Base-by-base conservation (phyloP, 2,329 filamentous ascomycete species). In the Arthrobotrys megalospora region DNA sequence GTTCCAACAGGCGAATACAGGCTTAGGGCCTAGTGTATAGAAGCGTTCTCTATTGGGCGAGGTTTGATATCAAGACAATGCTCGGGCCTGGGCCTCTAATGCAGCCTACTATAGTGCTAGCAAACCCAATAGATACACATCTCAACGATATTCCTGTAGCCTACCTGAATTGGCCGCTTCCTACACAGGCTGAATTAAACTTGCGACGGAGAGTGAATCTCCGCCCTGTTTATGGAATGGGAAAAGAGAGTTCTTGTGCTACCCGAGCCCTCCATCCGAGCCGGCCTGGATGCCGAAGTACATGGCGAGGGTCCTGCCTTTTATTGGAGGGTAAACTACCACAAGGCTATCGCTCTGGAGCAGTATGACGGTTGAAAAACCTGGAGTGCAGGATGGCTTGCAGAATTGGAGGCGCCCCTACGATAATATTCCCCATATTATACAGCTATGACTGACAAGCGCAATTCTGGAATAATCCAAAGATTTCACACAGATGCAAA, bases 381-480 rank as follows among this genome's bases (percentile, higher is more conserved):
- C 50, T 66, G 70, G 70, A 75, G 70, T 75, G 62, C 70, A 75
- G 62, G 41, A 75, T 48, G 70, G 62, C 70, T 66, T 75, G 70
- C 70, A 75, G 60, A 24, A 50, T 38, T 38, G 28, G 36, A 36
- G 60, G 43, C 41, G 55, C 48, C 43, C 45, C 28, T 63, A 41
- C 34, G 43, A 24, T 41, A 53, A 45, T 50, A 52, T 41, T 53
- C 48, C 36, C 36, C 19, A 47, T 67, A 50, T 32, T 67, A 60
- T 43, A 60, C 55, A n/a, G 19, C 36, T 48, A 1, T 38, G 24
- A 8, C 41, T 11, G 19, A 11, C 16, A 64, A 14, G 43, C 24
- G 48, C 48, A 58, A 32, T 64, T 50, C 41, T 64, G 60, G 45
- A 48, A 64, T 48, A 47, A 64, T 34, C 41, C 24, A 64, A 38